phyloP scores from a whole-genome alignment of 352 stramenopile species.

The Blastocystis sp. region DNA sequence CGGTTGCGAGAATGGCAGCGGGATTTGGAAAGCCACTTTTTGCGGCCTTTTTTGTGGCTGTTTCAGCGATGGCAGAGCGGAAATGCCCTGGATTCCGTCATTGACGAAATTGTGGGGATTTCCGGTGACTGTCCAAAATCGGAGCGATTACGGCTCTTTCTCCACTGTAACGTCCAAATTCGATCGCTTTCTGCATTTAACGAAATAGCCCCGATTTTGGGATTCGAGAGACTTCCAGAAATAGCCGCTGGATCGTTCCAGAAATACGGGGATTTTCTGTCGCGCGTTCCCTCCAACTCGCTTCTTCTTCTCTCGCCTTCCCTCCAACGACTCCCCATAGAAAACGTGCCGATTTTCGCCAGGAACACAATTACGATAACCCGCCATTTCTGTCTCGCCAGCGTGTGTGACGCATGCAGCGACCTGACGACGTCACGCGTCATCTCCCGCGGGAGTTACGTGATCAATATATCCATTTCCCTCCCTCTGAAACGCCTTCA shows the following conservation, averaged over 20 bases:
- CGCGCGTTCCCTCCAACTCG: not conserved
- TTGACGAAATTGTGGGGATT: not conserved
- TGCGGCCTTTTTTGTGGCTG: slow-evolving; percentile 16
- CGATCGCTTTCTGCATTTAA: not conserved
- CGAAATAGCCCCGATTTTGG: not conserved
- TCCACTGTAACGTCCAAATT: slow-evolving; percentile 43
- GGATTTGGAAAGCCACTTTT: not conserved
- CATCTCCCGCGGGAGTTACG: too few species aligned
- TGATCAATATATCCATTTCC: slow-evolving; percentile 39
- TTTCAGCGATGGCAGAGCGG: not conserved
- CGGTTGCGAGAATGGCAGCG: not conserved
- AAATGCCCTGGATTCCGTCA: not conserved
- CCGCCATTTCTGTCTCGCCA: slow-evolving; percentile 37
- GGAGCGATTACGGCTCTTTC: not conserved
- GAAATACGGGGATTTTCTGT: not conserved
- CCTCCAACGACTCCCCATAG: slow-evolving; percentile 16
- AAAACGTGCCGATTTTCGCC: not conserved
- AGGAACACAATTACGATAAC: not conserved
- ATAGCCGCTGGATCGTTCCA: not conserved
- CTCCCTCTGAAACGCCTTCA: not conserved
- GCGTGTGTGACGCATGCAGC: not conserved
- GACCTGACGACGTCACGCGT: too few species aligned
- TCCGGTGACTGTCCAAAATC: not conserved
- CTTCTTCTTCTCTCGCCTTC: slow-evolving; percentile 16
- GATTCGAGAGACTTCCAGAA: not conserved